Percentiles rank a stretch among this genome's conserved stretches.
phyloP scores from a whole-genome alignment of 495 filamentous ascomycete genomes.

The Aspergillus steynii region DNA sequence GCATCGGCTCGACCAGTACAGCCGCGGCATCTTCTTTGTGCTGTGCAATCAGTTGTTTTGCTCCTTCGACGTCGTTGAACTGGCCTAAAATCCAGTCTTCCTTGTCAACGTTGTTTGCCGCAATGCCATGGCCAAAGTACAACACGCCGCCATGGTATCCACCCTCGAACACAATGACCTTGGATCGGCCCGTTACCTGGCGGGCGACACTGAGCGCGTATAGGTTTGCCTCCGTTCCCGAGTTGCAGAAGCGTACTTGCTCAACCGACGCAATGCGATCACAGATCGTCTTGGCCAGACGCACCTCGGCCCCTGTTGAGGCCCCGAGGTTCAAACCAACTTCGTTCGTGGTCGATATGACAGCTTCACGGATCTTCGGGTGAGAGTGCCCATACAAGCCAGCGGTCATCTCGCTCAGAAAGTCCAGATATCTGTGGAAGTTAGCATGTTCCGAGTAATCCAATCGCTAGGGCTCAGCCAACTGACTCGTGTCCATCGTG shows the following conservation, averaged over 20 bases:
- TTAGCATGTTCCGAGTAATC: too few species aligned
- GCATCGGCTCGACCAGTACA: conserved; percentile 61
- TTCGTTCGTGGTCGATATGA: conserved; percentile 2
- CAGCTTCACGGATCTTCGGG: conserved; percentile 31
- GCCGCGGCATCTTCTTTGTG: conserved; percentile 43
- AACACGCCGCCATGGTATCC: conserved; percentile 55
- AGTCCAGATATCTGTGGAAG: conserved; percentile 37
- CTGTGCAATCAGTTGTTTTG: conserved; percentile 10
- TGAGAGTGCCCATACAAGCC: conserved; percentile 50
- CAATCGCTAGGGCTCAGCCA: conserved; percentile 31
- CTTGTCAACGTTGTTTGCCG: conserved; percentile 25
- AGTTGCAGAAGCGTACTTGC: conserved; percentile 51
- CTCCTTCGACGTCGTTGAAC: conserved; percentile 45
- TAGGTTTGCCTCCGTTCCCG: conserved; percentile 55
- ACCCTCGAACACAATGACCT: conserved; percentile 49
- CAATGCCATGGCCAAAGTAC: conserved; percentile 12
- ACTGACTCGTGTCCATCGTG: conserved; percentile 22
- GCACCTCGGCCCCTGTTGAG: conserved; percentile 1
- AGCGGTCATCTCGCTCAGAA: conserved; percentile 45
- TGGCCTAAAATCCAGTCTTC: conserved; percentile 38
- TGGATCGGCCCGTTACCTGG: conserved; percentile 33
- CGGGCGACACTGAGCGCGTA: conserved; percentile 40
- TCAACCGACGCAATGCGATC: conserved; percentile 29
- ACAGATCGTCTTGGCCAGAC: conserved; percentile 22
- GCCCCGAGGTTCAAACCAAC: conserved; percentile 15